Evolutionary conservation across 2,329 filamentous ascomycete species (phyloP), one percentile per base, ranked within the genome.

Genomic region (Clarireedia paspali): DNA sequence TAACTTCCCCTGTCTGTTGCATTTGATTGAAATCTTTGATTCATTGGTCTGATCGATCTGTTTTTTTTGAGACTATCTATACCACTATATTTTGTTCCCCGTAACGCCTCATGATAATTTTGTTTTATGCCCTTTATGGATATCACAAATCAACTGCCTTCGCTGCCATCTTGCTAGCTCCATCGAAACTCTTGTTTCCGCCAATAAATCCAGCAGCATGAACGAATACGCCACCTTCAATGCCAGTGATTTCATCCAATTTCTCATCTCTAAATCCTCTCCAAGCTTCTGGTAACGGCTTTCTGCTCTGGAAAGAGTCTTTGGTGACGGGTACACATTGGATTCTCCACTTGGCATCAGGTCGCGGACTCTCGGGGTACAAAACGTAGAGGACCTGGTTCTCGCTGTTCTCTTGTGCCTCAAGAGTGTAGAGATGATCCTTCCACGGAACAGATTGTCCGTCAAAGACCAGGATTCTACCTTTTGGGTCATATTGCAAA

Each of bases 181-280:
- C 94, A 59, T 95, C 89, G 66, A 88, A 94, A 0, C 88, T 95
- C 78, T 88, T 87, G 73, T 96, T 95, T 2, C 94, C 94, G 17
- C 94, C 94, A 68, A 97, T 97, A 74, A 99, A 99, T 27, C 94
- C 94, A 53, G 87, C 86, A 3, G 91, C 91, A 70, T 99, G 94
- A 30, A 96, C 88, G 70, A 99, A 99, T 27, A 99, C 85, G 60
- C 89, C 85, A 6, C 91, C 89, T 5, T 77, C 75, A 27, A 90
- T 77, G 38, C 85, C 84, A 24, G 80, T 75, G 15, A 91, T 78
- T 63, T 81, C 79, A 71, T 92, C 89, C 53, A 99, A 77, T 71
- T 91, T 84, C 64, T 87, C 85, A 68, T 97, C 94, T 42, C 94
- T 81, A 62, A 95, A 85, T 6, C 94, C 94, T 66, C 92, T 85